Percentiles rank a stretch among this genome's conserved stretches.
These are phyloP conservation scores for Pythium graminicola DNA, from an alignment of 352 stramenopile genomes.

Conservation along the genomic window DNA sequence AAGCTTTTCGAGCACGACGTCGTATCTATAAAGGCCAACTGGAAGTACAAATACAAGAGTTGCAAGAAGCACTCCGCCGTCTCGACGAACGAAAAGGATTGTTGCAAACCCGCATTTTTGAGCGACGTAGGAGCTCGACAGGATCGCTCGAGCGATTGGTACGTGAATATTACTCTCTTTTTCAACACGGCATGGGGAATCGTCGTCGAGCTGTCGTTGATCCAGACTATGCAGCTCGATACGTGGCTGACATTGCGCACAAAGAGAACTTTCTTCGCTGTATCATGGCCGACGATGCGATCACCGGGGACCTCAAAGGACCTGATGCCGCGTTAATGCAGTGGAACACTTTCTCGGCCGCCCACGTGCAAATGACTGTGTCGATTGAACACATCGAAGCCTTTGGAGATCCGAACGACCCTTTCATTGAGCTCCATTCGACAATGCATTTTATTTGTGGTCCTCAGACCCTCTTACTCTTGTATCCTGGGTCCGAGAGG, in stretches of 20 bases:
- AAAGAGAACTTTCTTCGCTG: constrained; percentile 17
- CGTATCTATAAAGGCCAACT: background rate
- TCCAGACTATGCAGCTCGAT: background rate
- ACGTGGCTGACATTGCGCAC: constrained; percentile 3
- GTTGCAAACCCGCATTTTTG: background rate
- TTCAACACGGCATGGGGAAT: constrained; percentile 9
- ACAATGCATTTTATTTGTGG: constrained; percentile 2
- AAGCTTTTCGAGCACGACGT: constrained; percentile 6
- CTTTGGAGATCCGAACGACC: background rate
- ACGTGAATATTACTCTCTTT: constrained; percentile 10
- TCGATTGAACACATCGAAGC: constrained; percentile 9
- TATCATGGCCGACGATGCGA: constrained; percentile 13
- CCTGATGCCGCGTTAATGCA: constrained; percentile 15
- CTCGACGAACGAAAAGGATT: background rate
- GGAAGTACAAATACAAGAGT: background rate
- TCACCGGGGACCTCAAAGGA: constrained; percentile 17
- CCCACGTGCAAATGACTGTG: background rate
- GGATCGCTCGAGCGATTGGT: constrained; percentile 9
- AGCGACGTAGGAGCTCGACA: background rate
- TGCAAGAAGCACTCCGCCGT: background rate
- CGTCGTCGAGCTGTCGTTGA: constrained; percentile 3
- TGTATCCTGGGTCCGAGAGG: constrained; percentile 10
- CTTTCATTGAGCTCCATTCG: constrained; percentile 10
- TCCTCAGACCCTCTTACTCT: constrained; percentile 5
- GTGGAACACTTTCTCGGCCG: constrained; percentile 14